These are phyloP conservation scores for Xanthoconium purpureum DNA, from an alignment of 768 basidiomycete species.

Conservation along the genomic window DNA sequence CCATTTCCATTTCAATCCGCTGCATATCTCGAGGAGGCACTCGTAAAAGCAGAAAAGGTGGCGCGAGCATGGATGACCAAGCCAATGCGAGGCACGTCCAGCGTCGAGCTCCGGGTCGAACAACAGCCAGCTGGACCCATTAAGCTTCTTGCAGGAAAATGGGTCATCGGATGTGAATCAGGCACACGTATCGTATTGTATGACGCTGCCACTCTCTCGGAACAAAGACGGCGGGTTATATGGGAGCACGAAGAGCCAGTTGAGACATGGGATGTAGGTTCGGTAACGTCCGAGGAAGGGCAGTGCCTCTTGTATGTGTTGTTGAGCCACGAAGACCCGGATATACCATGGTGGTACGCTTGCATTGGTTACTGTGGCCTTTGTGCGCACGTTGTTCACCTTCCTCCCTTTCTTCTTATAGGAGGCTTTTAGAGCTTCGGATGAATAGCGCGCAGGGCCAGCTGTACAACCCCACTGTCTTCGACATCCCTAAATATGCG, in stretches of 20 bases:
- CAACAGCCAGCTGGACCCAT: neutral
- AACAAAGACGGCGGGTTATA: neutral
- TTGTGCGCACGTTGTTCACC: neutral
- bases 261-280: neutral
- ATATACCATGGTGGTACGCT: neutral
- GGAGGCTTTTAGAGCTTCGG: neutral
- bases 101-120: neutral
- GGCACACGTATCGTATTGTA: neutral
- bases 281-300: neutral
- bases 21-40: neutral
- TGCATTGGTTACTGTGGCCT: neutral
- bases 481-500: neutral
- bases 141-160: neutral
- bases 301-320: neutral
- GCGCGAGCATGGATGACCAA: neutral
- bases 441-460: neutral
- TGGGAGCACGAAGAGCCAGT: neutral
- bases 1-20: neutral
- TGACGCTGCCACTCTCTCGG: neutral
- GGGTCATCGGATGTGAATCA: neutral
- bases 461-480: neutral
- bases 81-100: neutral
- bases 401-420: neutral
- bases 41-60: neutral
- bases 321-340: neutral